Percentiles rank a stretch among this genome's conserved stretches.
These are phyloP conservation scores for Lecanoromycetidae sp. DNA, from an alignment of 2,329 filamentous ascomycete genomes.

Conservation along the genomic window DNA sequence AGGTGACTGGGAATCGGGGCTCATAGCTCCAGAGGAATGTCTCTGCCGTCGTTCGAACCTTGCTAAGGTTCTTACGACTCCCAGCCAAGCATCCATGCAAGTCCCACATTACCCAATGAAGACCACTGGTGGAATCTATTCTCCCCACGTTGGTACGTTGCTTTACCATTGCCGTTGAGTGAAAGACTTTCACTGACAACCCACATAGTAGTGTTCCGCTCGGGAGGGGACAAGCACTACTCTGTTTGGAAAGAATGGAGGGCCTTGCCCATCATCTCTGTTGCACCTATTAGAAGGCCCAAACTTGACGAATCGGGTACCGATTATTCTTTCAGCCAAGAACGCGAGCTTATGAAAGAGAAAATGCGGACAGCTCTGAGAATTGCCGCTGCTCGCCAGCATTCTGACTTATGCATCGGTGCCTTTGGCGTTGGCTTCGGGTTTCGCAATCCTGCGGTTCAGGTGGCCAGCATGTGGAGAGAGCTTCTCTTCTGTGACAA, in stretches of 20 bases:
- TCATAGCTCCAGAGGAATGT: conserved; percentile 56
- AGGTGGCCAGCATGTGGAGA: conserved; percentile 35
- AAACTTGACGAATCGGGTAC: conserved; percentile 57
- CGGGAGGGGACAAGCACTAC: conserved; percentile 54
- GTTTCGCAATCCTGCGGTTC: conserved; percentile 33
- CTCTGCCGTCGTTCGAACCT: conserved; percentile 64
- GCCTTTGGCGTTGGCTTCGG: conserved; percentile 34
- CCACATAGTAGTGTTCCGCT: conserved; percentile 53
- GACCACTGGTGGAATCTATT: conserved; percentile 56
- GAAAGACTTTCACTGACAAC: not conserved
- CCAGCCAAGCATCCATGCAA: conserved; percentile 30
- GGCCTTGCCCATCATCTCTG: conserved; percentile 58
- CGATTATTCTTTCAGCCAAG: conserved; percentile 59
- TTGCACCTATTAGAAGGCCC: conserved; percentile 59
- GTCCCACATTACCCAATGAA: conserved; percentile 58
- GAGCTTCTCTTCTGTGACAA: conserved; percentile 30
- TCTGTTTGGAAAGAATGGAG: conserved; percentile 43
- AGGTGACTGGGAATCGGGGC: conserved; percentile 64
- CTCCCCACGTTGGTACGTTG: conserved; percentile 50
- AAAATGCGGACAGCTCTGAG: conserved; percentile 60
- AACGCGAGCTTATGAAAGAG: conserved; percentile 58
- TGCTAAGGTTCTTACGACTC: conserved; percentile 53
- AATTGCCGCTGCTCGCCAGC: conserved; percentile 43
- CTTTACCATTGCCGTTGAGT: not conserved
- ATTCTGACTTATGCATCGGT: conserved; percentile 32